Base-by-base conservation (phyloP, 164 flowering plant species). In the Vitis cinerea region DNA sequence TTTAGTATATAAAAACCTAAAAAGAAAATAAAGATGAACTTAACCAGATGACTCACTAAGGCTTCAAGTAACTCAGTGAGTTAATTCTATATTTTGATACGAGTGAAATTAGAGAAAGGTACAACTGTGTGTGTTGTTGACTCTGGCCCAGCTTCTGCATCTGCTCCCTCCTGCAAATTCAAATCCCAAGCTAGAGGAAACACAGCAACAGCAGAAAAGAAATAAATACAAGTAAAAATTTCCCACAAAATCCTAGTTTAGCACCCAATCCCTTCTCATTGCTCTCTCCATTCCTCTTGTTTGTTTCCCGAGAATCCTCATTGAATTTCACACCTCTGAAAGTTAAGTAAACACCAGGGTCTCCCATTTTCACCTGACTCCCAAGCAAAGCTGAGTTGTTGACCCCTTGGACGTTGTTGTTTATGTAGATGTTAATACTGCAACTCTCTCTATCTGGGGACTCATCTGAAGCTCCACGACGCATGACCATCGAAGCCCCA, bases 391-490 rank as follows among this genome's bases (percentile, higher is more conserved):
- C 55, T 12, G 97, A 89, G 71, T 85, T 84, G 76, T 75, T 87
- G 7, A 82, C 82, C 10, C 95, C 97, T 71, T 91, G 95, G n/a
- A 87, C 63, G 31, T 88, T 90, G 83, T 81, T 92, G 84, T 85
- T 92, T 44, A 91, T 71, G 57, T 82, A 87, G 11, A 92, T 85
- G 81, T 89, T 92, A 65, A 90, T 76, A 80, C 79, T 74, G 67
- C 83, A 86, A 69, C 44, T 37, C 44, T 37, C 44, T 4, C 82
- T 53, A 60, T 76, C 74, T 8, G 31, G 54, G 0, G 72, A 54
- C 61, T 82, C 79, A 60, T 76, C 73, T 8, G 66, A 15, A 6
- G 31, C 50, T 48, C 72, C 71, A 8, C 64, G 71, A 11, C 74
- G 71, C 27, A 74, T 47, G 37, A 59, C 67, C 83, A 85, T 85